Evolutionary conservation across 2,329 filamentous ascomycete species (phyloP).

Genomic region (Cladorrhinum sp.): DNA sequence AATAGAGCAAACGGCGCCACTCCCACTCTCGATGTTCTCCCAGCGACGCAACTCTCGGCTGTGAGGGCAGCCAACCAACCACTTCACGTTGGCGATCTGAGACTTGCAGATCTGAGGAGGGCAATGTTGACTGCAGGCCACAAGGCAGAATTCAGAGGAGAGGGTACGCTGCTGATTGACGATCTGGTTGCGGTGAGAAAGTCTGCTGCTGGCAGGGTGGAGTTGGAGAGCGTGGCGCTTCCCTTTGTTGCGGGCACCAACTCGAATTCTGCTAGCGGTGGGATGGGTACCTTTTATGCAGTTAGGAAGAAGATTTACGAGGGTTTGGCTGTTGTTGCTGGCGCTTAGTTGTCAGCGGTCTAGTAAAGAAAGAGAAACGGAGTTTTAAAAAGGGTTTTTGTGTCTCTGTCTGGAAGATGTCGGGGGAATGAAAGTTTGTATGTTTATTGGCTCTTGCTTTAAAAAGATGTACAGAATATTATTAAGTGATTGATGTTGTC

Average conservation of each 20-base stretch:
- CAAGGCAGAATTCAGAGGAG: conserved; percentile 86
- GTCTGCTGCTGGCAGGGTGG: conserved; percentile 79
- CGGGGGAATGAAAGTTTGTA: too few species aligned
- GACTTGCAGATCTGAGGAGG: conserved; percentile 81
- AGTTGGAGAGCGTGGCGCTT: conserved; percentile 74
- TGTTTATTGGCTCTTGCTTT: too few species aligned
- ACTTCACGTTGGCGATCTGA: conserved; percentile 89
- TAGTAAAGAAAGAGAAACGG: not conserved
- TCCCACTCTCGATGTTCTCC: conserved; percentile 54
- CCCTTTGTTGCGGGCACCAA: conserved; percentile 30
- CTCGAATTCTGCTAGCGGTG: not conserved
- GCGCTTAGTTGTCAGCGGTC: conserved; percentile 45
- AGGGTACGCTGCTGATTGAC: conserved; percentile 88
- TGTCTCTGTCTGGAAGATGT: too few species aligned
- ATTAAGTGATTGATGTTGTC: too few species aligned
- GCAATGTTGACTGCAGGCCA: conserved; percentile 81
- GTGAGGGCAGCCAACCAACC: conserved; percentile 77
- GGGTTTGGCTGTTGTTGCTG: conserved; percentile 84
- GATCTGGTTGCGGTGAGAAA: conserved; percentile 86
- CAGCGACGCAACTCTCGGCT: conserved; percentile 62
- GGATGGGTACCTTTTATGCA: conserved; percentile 63
- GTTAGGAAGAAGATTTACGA: conserved; percentile 93
- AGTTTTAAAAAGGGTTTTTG: not conserved
- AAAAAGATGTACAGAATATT: too few species aligned
- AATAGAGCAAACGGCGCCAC: conserved; percentile 31